phyloP scores from a whole-genome alignment of 257 asterid species.

The Nicotiana paniculata region DNA sequence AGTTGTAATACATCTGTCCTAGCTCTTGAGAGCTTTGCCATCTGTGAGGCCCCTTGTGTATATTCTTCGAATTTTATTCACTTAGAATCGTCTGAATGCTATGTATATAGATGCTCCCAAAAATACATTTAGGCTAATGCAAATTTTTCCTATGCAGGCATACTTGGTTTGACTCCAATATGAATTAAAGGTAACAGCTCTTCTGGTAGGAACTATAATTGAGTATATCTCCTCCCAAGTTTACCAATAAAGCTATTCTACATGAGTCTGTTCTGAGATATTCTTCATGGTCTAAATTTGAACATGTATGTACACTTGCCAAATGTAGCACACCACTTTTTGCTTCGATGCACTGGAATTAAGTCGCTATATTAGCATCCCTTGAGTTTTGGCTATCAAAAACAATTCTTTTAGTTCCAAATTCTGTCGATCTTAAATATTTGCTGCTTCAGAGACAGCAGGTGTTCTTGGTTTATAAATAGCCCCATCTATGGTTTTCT shows the following conservation, averaged over 20 bases:
- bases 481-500: too few relatives aligned
- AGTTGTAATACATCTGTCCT: background rate
- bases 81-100: background rate
- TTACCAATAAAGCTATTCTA: background rate
- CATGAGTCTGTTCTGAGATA: background rate
- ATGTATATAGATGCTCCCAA: background rate
- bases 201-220: background rate
- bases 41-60: background rate
- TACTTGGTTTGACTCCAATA: conserved; percentile 79
- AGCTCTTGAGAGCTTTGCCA: background rate
- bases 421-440: too few relatives aligned
- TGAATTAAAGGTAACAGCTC: conserved; percentile 16
- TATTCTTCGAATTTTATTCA: background rate
- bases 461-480: too few relatives aligned
- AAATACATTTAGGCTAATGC: background rate
- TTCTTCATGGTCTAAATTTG: conserved; percentile 1
- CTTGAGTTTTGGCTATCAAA: background rate
- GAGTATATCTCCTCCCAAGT: background rate
- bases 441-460: too few relatives aligned
- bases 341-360: background rate
- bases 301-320: background rate
- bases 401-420: too few relatives aligned
- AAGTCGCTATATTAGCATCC: background rate
- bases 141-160: conserved; percentile 34
- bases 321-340: background rate